phyloP scores from a whole-genome alignment of 176 grass and related monocot species.

The Oryza australiensis region DNA sequence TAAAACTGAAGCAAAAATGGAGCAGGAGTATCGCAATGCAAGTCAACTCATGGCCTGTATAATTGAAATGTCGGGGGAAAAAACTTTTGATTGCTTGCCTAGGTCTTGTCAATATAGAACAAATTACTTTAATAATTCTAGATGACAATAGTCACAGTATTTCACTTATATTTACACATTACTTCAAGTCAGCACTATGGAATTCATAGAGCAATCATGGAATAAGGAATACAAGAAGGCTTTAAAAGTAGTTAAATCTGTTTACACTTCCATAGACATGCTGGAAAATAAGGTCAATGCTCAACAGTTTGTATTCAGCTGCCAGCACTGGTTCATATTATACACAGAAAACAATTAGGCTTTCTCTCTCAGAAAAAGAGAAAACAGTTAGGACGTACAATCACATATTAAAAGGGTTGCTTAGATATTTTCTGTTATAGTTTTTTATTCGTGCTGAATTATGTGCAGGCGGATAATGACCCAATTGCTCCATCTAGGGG shows the following conservation, averaged over 20 bases:
- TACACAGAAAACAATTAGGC: background rate
- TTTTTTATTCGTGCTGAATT: constrained; percentile 19
- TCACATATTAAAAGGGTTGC: background rate
- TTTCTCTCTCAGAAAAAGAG: no score
- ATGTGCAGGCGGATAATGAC: constrained; percentile 80
- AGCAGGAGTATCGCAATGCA: constrained; percentile 1
- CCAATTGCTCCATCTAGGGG: constrained; percentile 95
- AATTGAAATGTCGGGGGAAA: background rate
- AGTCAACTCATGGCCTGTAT: background rate
- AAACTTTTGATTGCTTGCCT: constrained; percentile 1
- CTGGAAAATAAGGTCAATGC: background rate
- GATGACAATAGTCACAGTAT: background rate
- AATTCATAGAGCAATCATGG: background rate
- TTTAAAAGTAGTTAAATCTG: background rate
- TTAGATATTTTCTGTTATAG: constrained; percentile 30
- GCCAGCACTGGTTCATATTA: background rate
- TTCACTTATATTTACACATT: background rate
- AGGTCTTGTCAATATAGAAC: constrained; percentile 21
- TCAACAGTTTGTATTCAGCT: background rate
- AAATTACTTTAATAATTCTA: background rate
- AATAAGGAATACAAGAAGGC: background rate
- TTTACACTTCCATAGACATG: background rate
- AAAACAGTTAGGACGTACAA: background rate
- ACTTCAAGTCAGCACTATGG: background rate
- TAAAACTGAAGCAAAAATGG: background rate